phyloP scores from a whole-genome alignment of 2,329 filamentous ascomycete species.

The Aspergillus brasiliensis region DNA sequence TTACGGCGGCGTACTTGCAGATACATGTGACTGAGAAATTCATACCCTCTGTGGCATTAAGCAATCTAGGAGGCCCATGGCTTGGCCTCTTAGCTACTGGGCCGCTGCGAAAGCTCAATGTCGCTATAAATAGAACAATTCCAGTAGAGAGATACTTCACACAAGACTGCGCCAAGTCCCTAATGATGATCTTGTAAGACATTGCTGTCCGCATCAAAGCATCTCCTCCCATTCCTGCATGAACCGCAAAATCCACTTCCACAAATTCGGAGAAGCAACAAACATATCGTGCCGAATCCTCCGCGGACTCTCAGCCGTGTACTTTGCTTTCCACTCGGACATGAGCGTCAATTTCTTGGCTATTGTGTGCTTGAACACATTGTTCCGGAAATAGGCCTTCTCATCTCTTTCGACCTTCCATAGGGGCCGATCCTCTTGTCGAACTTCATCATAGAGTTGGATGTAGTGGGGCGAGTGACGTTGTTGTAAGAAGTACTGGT shows the following conservation, averaged over 20 bases:
- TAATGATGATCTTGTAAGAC: no score
- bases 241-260: conserved; percentile 23
- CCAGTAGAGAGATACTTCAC: no score
- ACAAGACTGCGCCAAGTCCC: no score
- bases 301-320: conserved; percentile 2
- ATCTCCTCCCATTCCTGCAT: conserved; percentile 18
- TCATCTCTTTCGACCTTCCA: conserved; percentile 19
- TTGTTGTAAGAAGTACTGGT: conserved; percentile 13
- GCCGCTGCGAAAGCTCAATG: no score
- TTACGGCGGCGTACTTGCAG: no score
- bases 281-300: conserved; percentile 23
- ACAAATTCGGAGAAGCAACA: conserved; percentile 20
- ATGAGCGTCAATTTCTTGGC: conserved; percentile 22
- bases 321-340: conserved; percentile 22
- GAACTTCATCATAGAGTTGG: conserved; percentile 15
- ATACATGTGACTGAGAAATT: no score
- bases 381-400: conserved; percentile 17
- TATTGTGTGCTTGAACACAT: conserved; percentile 15
- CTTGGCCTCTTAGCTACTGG: no score
- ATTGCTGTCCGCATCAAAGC: neutral
- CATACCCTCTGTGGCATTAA: no score
- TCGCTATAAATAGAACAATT: no score
- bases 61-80: no score
- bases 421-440: conserved; percentile 16
- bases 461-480: conserved; percentile 15